Base-by-base conservation (phyloP, 108 stramenopile species). In the Cyclotella atomus region DNA sequence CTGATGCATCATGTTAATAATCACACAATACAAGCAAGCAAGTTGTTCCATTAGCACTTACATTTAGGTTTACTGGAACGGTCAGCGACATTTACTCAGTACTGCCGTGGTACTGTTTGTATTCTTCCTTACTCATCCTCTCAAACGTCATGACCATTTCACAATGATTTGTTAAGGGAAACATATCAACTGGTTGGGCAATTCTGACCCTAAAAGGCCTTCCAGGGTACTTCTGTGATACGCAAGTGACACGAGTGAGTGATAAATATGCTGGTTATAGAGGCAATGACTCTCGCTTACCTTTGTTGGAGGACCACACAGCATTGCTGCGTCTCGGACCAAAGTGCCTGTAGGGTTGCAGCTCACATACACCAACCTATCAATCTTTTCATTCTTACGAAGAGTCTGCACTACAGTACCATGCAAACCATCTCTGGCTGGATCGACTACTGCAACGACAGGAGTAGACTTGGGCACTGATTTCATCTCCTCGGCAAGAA, bases 131-230 rank as follows among this genome's bases (percentile, higher is more conserved):
- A 41, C 73, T 71, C 76, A 89, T 81, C 19, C 96, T 86, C 68
- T 98, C 97, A 75, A 98, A 96, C 5, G 89, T 87, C 89, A 96
- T 93, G 0, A 97, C 93, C 76, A 98, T 83, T 77, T 98, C 96
- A 75, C 89, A 93, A 81, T 98, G 97, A 17, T 57, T 55, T 2
- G 96, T 98, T 44, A 91, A 83, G 0, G 97, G 97, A 71, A 98
- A 98, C 94, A 98, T 95, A 82, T 98, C 97, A 54, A 97, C 96
- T 8, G 96, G 96, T 33, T 88, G 88, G 15, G 92, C 94, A 46
- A 77, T 73, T 8, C 87, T 88, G 9, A 86, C 83, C 52, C 87
- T 81, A 75, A 98, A 98, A 0, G 96, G 87, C 25, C 70, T 34
- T 3, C 95, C 96, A 15, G 59, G 56, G 36, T 88, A 91, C 45